These are phyloP conservation scores for Trichopus zeylanicus DNA, from an alignment of 116 monocot species.

Conservation along the genomic window DNA sequence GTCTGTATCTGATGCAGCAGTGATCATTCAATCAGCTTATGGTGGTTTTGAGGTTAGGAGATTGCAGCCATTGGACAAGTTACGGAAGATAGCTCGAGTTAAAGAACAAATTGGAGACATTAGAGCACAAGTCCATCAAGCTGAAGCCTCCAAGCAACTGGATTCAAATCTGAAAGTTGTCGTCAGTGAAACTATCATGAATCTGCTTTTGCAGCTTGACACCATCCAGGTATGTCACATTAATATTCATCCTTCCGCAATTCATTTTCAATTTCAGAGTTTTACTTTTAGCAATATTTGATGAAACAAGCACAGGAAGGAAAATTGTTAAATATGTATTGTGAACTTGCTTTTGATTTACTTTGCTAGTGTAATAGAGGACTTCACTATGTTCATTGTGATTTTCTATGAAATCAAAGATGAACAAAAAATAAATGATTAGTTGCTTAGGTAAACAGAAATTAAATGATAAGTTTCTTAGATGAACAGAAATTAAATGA, in stretches of 20 bases:
- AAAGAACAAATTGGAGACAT: constrained; percentile 15
- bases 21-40: constrained; percentile 47
- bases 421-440: no score
- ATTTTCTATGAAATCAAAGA: no score
- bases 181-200: constrained; percentile 62
- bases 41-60: constrained; percentile 55
- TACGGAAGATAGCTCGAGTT: constrained; percentile 33
- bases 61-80: constrained; percentile 47
- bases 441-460: no score
- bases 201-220: constrained; percentile 58
- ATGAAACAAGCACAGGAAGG: no score
- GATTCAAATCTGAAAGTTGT: constrained; percentile 29
- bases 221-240: constrained; percentile 44
- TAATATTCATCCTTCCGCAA: not conserved
- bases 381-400: no score
- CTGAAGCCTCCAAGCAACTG: constrained; percentile 18
- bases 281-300: no score
- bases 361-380: no score
- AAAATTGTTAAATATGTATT: no score
- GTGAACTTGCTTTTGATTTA: no score
- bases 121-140: constrained; percentile 14
- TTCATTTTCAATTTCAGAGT: not conserved
- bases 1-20: constrained; percentile 43
- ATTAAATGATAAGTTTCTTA: no score
- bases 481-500: no score